Percentiles rank a stretch among this genome's conserved stretches.
phyloP scores from a whole-genome alignment of 1,284 basidiomycete species.

The Hypsizygus ulmarius region DNA sequence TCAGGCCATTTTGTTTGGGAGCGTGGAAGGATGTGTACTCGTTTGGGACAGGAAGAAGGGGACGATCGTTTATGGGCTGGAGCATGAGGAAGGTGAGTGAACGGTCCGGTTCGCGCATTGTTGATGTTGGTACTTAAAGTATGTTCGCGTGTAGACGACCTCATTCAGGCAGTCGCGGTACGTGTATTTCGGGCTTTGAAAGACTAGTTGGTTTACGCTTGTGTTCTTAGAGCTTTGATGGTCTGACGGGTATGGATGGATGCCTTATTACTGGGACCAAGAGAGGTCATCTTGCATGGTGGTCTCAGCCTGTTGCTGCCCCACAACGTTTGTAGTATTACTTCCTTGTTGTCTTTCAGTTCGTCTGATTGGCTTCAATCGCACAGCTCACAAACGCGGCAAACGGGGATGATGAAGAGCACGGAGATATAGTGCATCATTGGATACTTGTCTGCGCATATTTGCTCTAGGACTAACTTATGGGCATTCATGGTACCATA shows the following conservation, averaged over 20 bases:
- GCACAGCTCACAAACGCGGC: constrained; percentile 5
- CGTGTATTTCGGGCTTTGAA: constrained; percentile 22
- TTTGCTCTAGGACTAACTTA: background rate
- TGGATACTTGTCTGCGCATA: background rate
- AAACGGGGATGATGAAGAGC: background rate
- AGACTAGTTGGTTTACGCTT: constrained; percentile 14
- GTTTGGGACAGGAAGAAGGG: constrained; percentile 59
- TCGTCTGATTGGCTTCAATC: background rate
- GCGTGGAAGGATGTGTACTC: constrained; percentile 47
- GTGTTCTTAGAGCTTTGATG: constrained; percentile 43
- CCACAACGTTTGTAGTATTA: constrained; percentile 20
- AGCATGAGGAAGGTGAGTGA: constrained; percentile 52
- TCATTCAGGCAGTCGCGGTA: constrained; percentile 55
- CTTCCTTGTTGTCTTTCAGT: background rate
- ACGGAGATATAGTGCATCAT: background rate
- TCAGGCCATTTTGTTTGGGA: constrained; percentile 54
- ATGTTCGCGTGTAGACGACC: constrained; percentile 39
- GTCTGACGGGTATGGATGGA: constrained; percentile 33
- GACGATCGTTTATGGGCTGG: constrained; percentile 51
- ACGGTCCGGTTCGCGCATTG: constrained; percentile 4
- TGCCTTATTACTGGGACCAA: constrained; percentile 55
- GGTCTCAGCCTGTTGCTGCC: constrained; percentile 45
- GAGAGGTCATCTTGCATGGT: constrained; percentile 54
- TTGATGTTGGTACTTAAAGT: constrained; percentile 9
- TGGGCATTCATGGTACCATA: background rate